A percentile compares a stretch with the other conserved stretches of the same genome.
Conservation (phyloP, 2,329 filamentous ascomycete genomes). For the Septoria linicola region DNA sequence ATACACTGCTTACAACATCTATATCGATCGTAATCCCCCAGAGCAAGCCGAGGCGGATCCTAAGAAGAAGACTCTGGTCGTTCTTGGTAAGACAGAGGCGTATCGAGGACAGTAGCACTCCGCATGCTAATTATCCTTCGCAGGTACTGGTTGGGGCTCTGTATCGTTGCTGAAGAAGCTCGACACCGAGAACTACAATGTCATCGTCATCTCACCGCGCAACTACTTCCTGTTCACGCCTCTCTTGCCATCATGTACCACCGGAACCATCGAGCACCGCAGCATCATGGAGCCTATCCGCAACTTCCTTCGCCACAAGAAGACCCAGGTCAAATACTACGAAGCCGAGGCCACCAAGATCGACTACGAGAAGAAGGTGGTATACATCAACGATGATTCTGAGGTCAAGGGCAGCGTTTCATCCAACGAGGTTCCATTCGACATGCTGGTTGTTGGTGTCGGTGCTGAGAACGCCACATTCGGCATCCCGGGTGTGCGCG, state of each 20-base stretch:
- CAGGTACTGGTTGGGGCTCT: constrained; percentile 94
- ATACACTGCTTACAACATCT: constrained; percentile 78
- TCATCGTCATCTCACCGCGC: constrained; percentile 87
- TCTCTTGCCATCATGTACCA: constrained; percentile 93
- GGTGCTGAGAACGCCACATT: constrained; percentile 98
- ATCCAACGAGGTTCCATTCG: constrained; percentile 88
- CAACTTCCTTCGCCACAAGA: constrained; percentile 93
- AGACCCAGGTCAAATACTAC: constrained; percentile 90
- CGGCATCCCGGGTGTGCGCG: constrained; percentile 88
- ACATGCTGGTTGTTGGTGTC: constrained; percentile 96
- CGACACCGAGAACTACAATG: constrained; percentile 98
- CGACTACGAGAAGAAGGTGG: constrained; percentile 83
- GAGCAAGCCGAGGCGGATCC: constrained; percentile 79
- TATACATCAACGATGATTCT: constrained; percentile 88
- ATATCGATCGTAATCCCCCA: constrained; percentile 74
- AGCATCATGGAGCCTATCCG: constrained; percentile 99
- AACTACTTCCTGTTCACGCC: constrained; percentile 99
- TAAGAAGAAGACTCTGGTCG: constrained; percentile 92
- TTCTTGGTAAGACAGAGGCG: constrained; percentile 66
- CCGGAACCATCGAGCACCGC: constrained; percentile 94
- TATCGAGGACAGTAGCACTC: neutral
- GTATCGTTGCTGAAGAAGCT: constrained; percentile 97
- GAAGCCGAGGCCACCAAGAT: constrained; percentile 96
- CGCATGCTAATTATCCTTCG: constrained; percentile 14
- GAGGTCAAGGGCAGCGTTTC: constrained; percentile 82